Evolutionary conservation across 306 rosid genomes (phyloP).

Genomic region (Psophocarpus tetragonolobus): DNA sequence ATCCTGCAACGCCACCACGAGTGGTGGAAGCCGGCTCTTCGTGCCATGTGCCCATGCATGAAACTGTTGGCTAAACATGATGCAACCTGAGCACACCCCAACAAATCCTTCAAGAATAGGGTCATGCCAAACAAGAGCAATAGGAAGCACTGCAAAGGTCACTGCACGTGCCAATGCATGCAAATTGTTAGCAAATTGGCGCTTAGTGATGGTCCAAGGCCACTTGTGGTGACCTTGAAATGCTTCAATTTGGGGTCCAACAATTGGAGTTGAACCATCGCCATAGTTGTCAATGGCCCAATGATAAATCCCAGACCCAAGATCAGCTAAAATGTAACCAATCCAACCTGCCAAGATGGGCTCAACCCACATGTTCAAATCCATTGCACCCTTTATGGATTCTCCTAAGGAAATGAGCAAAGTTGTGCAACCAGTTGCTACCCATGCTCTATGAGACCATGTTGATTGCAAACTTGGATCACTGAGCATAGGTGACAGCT

Average conservation of each 20-base stretch:
- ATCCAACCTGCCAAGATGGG: slow-evolving; percentile 41
- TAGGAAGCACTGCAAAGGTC: slow-evolving; percentile 66
- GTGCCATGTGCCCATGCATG: slow-evolving; percentile 96
- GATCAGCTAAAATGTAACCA: slow-evolving; percentile 81
- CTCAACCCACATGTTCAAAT: slow-evolving; percentile 35
- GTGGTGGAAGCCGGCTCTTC: slow-evolving; percentile 65
- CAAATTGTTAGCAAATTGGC: slow-evolving; percentile 83
- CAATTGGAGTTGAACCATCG: slow-evolving; percentile 55
- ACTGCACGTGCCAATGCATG: slow-evolving; percentile 70
- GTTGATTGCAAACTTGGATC: slow-evolving; percentile 69
- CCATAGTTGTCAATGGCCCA: slow-evolving; percentile 94
- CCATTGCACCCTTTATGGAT: slow-evolving; percentile 40
- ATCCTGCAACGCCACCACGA: slow-evolving; percentile 69
- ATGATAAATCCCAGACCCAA: slow-evolving; percentile 88
- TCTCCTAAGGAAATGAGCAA: slow-evolving; percentile 42
- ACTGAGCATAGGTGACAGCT: slow-evolving; percentile 37
- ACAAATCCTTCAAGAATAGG: slow-evolving; percentile 61
- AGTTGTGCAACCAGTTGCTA: slow-evolving; percentile 49
- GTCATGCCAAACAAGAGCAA: slow-evolving; percentile 55
- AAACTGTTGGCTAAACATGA: slow-evolving; percentile 96
- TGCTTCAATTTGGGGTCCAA: slow-evolving; percentile 82
- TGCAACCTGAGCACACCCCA: slow-evolving; percentile 64
- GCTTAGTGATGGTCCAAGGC: slow-evolving; percentile 88
- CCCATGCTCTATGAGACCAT: slow-evolving; percentile 89
- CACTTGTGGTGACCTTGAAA: slow-evolving; percentile 92